Evolutionary conservation across 1,284 basidiomycete species (phyloP), one percentile per base, ranked within the genome.

Genomic region (Crocinoboletus sp.): DNA sequence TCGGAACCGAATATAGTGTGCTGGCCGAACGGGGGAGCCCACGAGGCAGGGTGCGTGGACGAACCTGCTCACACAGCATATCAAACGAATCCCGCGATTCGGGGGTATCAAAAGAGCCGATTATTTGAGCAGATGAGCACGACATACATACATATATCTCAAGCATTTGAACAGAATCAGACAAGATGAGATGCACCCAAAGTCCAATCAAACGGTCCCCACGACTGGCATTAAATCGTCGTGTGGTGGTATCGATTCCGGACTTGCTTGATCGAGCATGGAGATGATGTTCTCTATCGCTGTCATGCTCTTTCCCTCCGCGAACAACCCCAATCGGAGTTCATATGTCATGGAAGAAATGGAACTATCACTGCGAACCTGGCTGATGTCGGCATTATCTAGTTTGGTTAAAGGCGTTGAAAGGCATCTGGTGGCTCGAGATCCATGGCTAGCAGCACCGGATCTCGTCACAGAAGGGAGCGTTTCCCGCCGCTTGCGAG

Each of bases 331-430:
- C 29, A 62, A 29, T 24, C 52, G 50, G 9, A 65, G 31, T 43
- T 58, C 49, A 32, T 65, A 61, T 2, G 59, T 39, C 46, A 65
- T 45, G 23, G 63, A 65, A 24, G 61, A 61, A 10, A 61, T 43
- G n/a, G 59, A 62, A 12, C 33, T 54, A 2, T 48, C 19, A 6
- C 57, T 53, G 28, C 43, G 44, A 34, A 61, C 6, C 20, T 61
- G 46, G 27, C 16, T 37, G 22, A 41, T 5, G 4, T 43, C 46
- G 39, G 39, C 20, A 19, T 44, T 55, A 17, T 57, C 55, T 1
- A 44, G 22, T 32, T 49, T 58, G 38, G 44, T 31, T 0, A 56
- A 34, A 1, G 57, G 60, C 2, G 58, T 61, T 5, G 59, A 58
- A 20, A 49, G 19, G 31, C 17, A 15, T 29, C 60, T 60, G 36